These are phyloP conservation scores for Stentor coeruleus DNA, from an alignment of 73 alveolate genomes.

Conservation along the genomic window DNA sequence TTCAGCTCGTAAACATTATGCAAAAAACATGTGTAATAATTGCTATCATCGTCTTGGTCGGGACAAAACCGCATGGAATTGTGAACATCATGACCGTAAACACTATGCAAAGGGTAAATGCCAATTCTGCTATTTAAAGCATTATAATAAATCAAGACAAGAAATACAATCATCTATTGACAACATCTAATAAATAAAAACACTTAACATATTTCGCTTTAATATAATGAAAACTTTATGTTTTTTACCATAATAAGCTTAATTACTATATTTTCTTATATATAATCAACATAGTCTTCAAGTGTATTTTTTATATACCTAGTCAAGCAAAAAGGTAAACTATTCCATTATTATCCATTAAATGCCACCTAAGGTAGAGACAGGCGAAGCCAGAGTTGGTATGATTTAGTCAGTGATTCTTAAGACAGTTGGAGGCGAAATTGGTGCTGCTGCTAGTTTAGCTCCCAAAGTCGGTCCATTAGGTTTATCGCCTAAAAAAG, in stretches of 20 bases:
- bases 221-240: no score
- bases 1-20: constrained; percentile 59
- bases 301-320: no score
- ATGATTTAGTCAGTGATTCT: no score
- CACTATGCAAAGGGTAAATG: constrained; percentile 80
- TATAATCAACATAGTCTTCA: no score
- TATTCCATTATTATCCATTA: no score
- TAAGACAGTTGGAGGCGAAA: constrained; percentile 56
- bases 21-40: constrained; percentile 83
- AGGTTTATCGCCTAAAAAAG: constrained; percentile 81
- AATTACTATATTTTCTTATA: no score
- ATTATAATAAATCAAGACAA: constrained; percentile 22
- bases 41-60: constrained; percentile 76
- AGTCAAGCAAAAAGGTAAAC: no score
- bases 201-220: no score
- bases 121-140: constrained; percentile 57
- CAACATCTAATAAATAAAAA: no score
- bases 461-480: constrained; percentile 86
- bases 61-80: constrained; percentile 59
- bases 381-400: no score
- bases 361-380: no score
- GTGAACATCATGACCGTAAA: constrained; percentile 61
- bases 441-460: constrained; percentile 71
- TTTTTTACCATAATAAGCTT: no score
- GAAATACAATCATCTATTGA: not conserved